Conservation (phyloP, 129 eudicot genomes). For the Cynara cardunculus region DNA sequence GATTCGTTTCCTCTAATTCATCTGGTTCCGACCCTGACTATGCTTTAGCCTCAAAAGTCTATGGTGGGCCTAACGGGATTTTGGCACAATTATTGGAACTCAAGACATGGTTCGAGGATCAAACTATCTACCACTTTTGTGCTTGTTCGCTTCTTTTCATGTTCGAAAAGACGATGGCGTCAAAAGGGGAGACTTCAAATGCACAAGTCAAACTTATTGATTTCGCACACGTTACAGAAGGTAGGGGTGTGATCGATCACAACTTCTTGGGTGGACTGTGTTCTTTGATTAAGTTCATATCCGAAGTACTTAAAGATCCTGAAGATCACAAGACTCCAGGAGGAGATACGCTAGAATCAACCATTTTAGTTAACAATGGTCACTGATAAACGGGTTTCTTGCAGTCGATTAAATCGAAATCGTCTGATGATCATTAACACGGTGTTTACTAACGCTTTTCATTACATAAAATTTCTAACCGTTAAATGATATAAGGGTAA, state of each 20-base stretch:
- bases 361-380: neutral
- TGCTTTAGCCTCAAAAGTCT: conserved; percentile 49
- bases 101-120: conserved; percentile 89
- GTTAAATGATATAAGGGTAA: no score
- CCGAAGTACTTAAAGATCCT: conserved; percentile 26
- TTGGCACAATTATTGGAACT: conserved; percentile 72
- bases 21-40: conserved; percentile 47
- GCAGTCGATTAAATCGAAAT: neutral
- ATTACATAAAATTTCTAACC: no score
- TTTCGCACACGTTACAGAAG: conserved; percentile 77
- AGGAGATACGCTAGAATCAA: conserved; percentile 1
- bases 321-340: conserved; percentile 14
- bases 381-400: neutral
- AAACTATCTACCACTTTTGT: conserved; percentile 62
- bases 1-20: conserved; percentile 49
- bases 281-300: conserved; percentile 74
- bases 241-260: conserved; percentile 73
- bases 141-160: conserved; percentile 71
- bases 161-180: conserved; percentile 44
- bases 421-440: neutral
- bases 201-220: conserved; percentile 69
- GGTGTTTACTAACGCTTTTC: no score
- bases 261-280: conserved; percentile 94
- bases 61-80: conserved; percentile 67
- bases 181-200: conserved; percentile 28